Percentiles rank a stretch among this genome's conserved stretches.
Conservation (phyloP, 1,139 yeast genomes). For the Protomyces lactucae-debilis region DNA sequence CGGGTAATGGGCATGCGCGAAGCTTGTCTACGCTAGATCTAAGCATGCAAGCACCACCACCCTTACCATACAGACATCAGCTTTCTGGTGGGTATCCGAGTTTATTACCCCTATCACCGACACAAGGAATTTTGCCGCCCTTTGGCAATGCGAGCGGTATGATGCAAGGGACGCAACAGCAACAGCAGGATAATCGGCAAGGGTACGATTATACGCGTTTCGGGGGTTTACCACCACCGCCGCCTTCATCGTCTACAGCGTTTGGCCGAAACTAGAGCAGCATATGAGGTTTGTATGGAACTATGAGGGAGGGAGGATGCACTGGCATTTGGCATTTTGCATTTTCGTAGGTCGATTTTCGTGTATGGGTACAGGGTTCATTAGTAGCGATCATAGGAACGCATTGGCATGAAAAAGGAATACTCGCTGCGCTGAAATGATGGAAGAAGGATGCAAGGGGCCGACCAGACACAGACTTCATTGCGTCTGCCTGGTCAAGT, state of each 20-base stretch:
- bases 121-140: background rate
- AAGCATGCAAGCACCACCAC: background rate
- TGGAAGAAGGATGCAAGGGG: no score
- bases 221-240: background rate
- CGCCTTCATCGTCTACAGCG: background rate
- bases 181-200: constrained; percentile 28
- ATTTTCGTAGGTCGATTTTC: no score
- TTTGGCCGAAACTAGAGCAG: background rate
- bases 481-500: no score
- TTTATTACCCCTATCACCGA: background rate
- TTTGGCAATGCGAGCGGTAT: background rate
- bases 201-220: constrained; percentile 12
- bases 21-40: background rate
- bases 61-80: background rate
- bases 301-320: no score
- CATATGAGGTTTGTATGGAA: no score
- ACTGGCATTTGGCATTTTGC: no score
- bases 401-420: no score
- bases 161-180: constrained; percentile 24
- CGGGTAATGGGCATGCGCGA: background rate
- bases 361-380: no score
- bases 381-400: no score
- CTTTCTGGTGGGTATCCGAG: background rate
- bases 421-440: no score
- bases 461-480: no score